These are phyloP conservation scores for Nematodospora anomalae DNA, from an alignment of 1,139 yeast species.

Conservation along the genomic window DNA sequence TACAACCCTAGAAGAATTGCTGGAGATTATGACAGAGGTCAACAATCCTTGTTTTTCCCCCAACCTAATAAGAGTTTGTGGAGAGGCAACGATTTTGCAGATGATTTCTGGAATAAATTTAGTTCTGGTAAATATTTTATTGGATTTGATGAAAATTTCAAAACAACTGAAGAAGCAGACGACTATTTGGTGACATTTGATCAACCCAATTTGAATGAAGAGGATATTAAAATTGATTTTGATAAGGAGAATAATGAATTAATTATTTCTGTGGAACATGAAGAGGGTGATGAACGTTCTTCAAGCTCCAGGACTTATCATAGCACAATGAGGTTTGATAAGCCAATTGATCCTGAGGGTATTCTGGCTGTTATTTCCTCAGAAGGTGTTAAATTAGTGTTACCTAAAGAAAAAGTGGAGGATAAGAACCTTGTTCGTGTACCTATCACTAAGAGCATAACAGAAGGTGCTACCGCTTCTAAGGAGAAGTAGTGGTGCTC, in stretches of 20 bases:
- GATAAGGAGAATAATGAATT: constrained; percentile 26
- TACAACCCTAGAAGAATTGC: constrained; percentile 14
- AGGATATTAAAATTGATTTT: constrained; percentile 27
- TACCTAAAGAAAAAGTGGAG: constrained; percentile 28
- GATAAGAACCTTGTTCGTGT: constrained; percentile 21
- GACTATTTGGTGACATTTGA: constrained; percentile 23
- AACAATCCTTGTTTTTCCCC: background rate
- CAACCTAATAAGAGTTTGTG: too few relatives aligned
- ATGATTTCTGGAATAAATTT: constrained; percentile 15
- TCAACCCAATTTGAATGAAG: constrained; percentile 21
- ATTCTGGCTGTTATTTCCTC: constrained; percentile 23
- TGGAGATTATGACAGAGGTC: constrained; percentile 1
- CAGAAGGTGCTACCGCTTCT: too few relatives aligned
- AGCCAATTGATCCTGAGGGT: constrained; percentile 23
- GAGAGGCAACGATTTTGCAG: constrained; percentile 9
- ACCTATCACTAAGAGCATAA: constrained; percentile 10
- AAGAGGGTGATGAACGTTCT: constrained; percentile 19
- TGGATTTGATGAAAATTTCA: constrained; percentile 23
- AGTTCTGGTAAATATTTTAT: constrained; percentile 15
- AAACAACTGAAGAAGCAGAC: constrained; percentile 25
- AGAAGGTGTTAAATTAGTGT: constrained; percentile 21
- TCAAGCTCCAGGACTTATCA: constrained; percentile 19
- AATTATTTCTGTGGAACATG: constrained; percentile 19
- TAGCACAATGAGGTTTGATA: constrained; percentile 25
- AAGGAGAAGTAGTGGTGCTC: too few relatives aligned